Conservation (phyloP, 257 asterid genomes). For the Hygrophila difformis region DNA sequence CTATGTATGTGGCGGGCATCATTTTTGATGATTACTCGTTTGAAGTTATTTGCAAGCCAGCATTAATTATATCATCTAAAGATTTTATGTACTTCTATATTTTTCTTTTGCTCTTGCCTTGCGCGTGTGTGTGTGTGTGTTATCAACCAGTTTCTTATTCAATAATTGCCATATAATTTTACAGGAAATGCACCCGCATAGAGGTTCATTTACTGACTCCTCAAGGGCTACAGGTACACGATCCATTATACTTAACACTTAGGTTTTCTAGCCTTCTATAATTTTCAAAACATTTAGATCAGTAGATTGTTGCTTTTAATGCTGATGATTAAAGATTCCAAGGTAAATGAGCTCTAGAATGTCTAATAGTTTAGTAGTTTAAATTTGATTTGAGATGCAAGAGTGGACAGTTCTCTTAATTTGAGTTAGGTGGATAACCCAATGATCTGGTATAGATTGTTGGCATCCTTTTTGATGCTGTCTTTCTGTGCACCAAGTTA, state of each 20-base stretch:
- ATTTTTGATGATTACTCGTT: no score
- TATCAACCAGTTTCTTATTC: no score
- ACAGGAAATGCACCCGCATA: constrained; percentile 13
- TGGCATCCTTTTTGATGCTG: neutral
- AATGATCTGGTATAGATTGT: neutral
- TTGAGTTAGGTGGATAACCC: no score
- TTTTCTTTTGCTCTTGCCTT: no score
- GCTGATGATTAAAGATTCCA: no score
- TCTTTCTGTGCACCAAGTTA: neutral
- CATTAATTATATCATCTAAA: no score
- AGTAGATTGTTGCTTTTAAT: neutral
- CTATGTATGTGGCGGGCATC: no score
- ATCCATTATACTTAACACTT: neutral
- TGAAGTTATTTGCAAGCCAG: no score
- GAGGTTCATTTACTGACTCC: constrained; percentile 13
- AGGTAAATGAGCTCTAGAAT: neutral
- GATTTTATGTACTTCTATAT: no score
- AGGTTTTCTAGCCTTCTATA: neutral
- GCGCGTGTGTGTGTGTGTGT: no score
- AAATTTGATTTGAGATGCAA: neutral
- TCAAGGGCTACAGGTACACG: constrained; percentile 10
- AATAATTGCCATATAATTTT: no score
- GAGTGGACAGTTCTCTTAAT: neutral
- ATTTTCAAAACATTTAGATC: neutral
- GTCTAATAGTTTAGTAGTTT: neutral